Evolutionary conservation across 805 yeast species (phyloP), one percentile per base, ranked within the genome.

Genomic region (Zygosaccharomyces gambellarensis): DNA sequence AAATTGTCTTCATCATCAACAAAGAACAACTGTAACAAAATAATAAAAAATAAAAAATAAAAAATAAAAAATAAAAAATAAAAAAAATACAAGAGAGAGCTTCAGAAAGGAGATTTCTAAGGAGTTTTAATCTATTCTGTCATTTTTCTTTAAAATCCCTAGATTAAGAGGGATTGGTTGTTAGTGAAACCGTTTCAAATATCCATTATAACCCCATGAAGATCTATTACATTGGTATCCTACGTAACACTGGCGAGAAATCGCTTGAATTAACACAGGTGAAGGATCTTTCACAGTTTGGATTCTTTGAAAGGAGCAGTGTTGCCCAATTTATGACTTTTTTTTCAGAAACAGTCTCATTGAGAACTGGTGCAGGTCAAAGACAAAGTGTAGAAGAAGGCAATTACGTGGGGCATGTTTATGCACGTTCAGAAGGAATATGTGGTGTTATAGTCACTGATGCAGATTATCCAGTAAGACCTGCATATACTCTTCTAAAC

Each of bases 311-410:
- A 72, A 78, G 90, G 59, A 70, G 77, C 50, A 76, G 84, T 39
- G 96, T 90, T 25, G 82, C 86, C 19, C 97, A 92, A 70, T 92
- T 94, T 71, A 87, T 92, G 96, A 81, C 95, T 3, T 94, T 94
- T 69, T 90, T 94, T 71, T 79, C 95, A 23, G 87, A 82, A 61
- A 94, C 99, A 2, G 92, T 92, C 23, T 82, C 95, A 12, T 84
- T 83, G 55, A 82, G 99, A 71, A 94, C 99, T 2, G 71, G 76
- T 36, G 76, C 92, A 0, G 96, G 97, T 43, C 92, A 89, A 71
- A 83, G 98, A 71, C 99, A 94, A 69, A 80, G 89, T 66, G 87
- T 94, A 46, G 97, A 94, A 67, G 97, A 94, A 69, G 90, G 90
- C 48, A 76, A 78, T 70, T 92, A 94, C 68, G 77, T 88, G 8